A percentile compares a stretch with the other conserved stretches of the same genome.
These are phyloP conservation scores for Candida morakotiae DNA, from an alignment of 805 yeast species.

Conservation along the genomic window DNA sequence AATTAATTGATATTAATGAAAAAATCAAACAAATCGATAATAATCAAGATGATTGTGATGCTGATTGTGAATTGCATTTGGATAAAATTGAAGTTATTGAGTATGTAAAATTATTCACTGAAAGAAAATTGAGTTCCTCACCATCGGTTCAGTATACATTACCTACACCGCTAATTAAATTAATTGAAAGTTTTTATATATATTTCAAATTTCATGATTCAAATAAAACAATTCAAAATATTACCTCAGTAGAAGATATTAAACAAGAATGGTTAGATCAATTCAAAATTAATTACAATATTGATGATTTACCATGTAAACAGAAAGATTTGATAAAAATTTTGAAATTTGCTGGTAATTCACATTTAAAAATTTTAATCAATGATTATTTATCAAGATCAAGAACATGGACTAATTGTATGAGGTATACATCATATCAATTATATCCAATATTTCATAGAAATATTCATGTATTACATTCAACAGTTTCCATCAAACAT, in stretches of 20 bases:
- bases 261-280: conserved; percentile 21
- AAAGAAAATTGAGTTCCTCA: conserved; percentile 71
- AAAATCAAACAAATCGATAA: conserved; percentile 3
- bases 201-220: conserved; percentile 19
- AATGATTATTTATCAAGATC: conserved; percentile 44
- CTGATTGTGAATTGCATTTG: conserved; percentile 17
- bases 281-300: conserved; percentile 21
- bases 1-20: conserved; percentile 8
- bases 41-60: conserved; percentile 12
- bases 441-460: conserved; percentile 59
- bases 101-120: conserved; percentile 35
- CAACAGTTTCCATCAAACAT: conserved; percentile 76
- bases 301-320: conserved; percentile 33
- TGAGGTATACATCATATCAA: conserved; percentile 34
- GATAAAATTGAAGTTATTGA: conserved; percentile 30
- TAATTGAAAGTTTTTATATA: conserved; percentile 47
- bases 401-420: conserved; percentile 45
- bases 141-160: conserved; percentile 75
- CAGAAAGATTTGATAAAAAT: conserved; percentile 32
- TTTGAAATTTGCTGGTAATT: conserved; percentile 31
- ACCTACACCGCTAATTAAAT: conserved; percentile 59
- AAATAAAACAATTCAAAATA: conserved; percentile 18
- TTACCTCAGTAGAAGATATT: conserved; percentile 22
- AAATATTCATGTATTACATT: conserved; percentile 70
- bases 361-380: conserved; percentile 40